phyloP scores from a whole-genome alignment of 1,284 basidiomycete species.

The Papiliotrema laurentii region DNA sequence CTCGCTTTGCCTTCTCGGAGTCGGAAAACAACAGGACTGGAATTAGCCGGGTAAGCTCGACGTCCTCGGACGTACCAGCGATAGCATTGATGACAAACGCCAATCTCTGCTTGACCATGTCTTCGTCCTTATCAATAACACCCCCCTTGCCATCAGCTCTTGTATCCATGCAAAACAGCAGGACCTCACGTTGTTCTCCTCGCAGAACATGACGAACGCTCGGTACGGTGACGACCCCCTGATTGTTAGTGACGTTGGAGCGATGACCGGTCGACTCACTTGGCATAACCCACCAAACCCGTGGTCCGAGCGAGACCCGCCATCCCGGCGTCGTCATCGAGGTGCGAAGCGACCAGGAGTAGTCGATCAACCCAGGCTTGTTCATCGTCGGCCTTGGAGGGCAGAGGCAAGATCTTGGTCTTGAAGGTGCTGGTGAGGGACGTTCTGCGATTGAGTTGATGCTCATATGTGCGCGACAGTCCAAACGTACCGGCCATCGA shows the following conservation, averaged over 20 bases:
- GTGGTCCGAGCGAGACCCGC: conserved; percentile 61
- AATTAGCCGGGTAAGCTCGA: neutral
- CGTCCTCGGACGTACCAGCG: conserved; percentile 21
- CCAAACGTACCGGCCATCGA: conserved; percentile 59
- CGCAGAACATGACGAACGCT: conserved; percentile 62
- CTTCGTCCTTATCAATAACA: conserved; percentile 73
- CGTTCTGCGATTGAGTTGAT: conserved; percentile 9
- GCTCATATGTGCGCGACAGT: neutral
- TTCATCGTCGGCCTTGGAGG: conserved; percentile 61
- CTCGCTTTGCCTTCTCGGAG: conserved; percentile 66
- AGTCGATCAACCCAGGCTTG: conserved; percentile 79
- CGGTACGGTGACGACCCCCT: conserved; percentile 37
- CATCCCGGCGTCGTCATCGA: conserved; percentile 62
- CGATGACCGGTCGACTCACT: conserved; percentile 1
- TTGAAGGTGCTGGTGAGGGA: conserved; percentile 51
- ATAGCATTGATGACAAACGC: conserved; percentile 53
- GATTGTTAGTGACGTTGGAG: neutral
- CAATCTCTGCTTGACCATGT: conserved; percentile 57
- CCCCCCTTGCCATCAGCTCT: conserved; percentile 59
- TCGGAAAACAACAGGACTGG: conserved; percentile 57
- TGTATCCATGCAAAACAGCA: neutral
- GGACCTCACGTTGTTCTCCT: conserved; percentile 69
- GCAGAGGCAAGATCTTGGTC: conserved; percentile 75
- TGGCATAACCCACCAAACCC: conserved; percentile 53
- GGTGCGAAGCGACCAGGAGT: conserved; percentile 64